These are phyloP conservation scores for Yamadazyma pseudoaaseri DNA, from an alignment of 1,139 yeast species.

Conservation along the genomic window DNA sequence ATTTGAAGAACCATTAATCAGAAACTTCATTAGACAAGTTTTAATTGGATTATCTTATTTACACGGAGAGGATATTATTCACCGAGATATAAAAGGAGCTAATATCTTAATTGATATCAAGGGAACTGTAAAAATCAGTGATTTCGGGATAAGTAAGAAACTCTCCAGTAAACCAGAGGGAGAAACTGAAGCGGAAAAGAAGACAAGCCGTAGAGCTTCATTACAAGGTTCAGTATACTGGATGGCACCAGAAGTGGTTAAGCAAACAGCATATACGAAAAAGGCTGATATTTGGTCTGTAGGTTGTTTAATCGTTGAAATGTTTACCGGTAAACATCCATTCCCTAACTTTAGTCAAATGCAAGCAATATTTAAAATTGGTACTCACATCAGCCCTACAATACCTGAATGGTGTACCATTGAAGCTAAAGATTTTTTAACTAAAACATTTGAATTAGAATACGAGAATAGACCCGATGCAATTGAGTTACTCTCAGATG, in stretches of 20 bases:
- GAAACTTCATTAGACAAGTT: slow-evolving; percentile 82
- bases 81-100: slow-evolving; percentile 92
- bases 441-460: slow-evolving; percentile 71
- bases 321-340: slow-evolving; percentile 94
- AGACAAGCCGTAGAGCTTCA: slow-evolving; percentile 66
- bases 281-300: slow-evolving; percentile 96
- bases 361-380: slow-evolving; percentile 94
- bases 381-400: slow-evolving; percentile 74
- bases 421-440: slow-evolving; percentile 67
- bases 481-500: slow-evolving; percentile 60
- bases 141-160: slow-evolving; percentile 89
- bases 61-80: slow-evolving; percentile 81
- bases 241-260: slow-evolving; percentile 99
- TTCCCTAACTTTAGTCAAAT: slow-evolving; percentile 91
- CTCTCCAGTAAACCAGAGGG: slow-evolving; percentile 34
- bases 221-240: slow-evolving; percentile 93
- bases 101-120: slow-evolving; percentile 85
- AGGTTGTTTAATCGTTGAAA: slow-evolving; percentile 87
- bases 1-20: slow-evolving; percentile 83
- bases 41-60: slow-evolving; percentile 77
- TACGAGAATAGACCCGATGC: slow-evolving; percentile 75
- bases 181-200: slow-evolving; percentile 17
- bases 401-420: slow-evolving; percentile 75
- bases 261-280: slow-evolving; percentile 83
- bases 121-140: slow-evolving; percentile 90